These are phyloP conservation scores for Zasmidium cellare DNA, from an alignment of 2,329 filamentous ascomycete genomes.

Conservation along the genomic window DNA sequence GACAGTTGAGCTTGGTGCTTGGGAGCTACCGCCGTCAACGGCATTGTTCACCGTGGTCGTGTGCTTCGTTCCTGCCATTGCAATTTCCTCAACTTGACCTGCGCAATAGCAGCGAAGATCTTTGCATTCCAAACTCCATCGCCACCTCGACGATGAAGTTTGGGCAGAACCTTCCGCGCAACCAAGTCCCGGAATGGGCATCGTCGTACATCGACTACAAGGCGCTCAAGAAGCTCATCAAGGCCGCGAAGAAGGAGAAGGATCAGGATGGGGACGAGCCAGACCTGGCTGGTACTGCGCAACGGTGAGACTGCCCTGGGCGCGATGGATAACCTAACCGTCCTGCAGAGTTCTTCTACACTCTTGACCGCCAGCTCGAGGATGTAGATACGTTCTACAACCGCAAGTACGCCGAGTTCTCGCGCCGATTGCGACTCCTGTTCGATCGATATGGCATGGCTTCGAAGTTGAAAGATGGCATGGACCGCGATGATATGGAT, in stretches of 20 bases:
- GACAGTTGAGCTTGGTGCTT: neutral
- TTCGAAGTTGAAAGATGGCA: constrained; percentile 65
- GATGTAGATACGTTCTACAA: constrained; percentile 97
- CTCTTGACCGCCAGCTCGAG: constrained; percentile 93
- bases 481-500: constrained; percentile 86
- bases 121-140: neutral
- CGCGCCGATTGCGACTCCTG: constrained; percentile 79
- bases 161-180: constrained; percentile 65
- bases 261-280: constrained; percentile 55
- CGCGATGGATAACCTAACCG: constrained; percentile 27
- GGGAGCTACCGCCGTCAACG: neutral
- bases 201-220: constrained; percentile 87
- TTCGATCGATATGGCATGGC: constrained; percentile 82
- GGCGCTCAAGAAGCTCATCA: constrained; percentile 92
- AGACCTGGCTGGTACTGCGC: constrained; percentile 77
- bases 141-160: constrained; percentile 39
- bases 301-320: constrained; percentile 40
- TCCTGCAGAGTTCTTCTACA: constrained; percentile 86
- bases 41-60: neutral
- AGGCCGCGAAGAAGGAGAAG: constrained; percentile 61
- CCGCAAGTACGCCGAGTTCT: constrained; percentile 84
- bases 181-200: constrained; percentile 86
- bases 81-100: neutral
- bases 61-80: neutral
- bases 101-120: neutral